phyloP scores from a whole-genome alignment of 257 asterid species.

The Lithospermum erythrorhizon region DNA sequence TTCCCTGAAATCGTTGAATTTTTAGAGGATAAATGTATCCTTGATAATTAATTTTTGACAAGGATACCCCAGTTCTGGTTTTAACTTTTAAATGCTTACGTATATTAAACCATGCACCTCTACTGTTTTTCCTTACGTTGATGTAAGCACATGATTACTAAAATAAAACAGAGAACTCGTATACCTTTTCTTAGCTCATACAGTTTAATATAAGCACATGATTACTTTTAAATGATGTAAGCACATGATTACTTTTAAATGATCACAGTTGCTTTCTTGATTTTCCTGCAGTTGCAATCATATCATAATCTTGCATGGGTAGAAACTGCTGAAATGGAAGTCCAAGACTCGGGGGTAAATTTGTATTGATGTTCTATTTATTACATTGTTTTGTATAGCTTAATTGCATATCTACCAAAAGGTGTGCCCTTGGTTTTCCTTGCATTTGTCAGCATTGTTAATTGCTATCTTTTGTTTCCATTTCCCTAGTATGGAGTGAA shows the following conservation, averaged over 20 bases:
- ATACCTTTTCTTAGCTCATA: background rate
- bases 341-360: constrained; percentile 42
- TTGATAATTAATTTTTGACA: too few relatives aligned
- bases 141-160: background rate
- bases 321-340: constrained; percentile 41
- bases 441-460: background rate
- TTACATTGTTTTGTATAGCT: background rate
- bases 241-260: too few relatives aligned
- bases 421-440: background rate
- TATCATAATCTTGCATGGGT: constrained; percentile 50
- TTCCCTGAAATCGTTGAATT: too few relatives aligned
- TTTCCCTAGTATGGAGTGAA: too few relatives aligned
- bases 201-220: background rate
- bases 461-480: background rate
- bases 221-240: too few relatives aligned
- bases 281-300: constrained; percentile 61
- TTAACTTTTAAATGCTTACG: too few relatives aligned
- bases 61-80: too few relatives aligned
- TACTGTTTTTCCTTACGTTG: too few relatives aligned
- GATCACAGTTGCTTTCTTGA: background rate
- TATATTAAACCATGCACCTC: too few relatives aligned
- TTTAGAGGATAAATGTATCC: too few relatives aligned
- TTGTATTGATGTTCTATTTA: background rate
- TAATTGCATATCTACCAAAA: constrained; percentile 5
- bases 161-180: background rate